Evolutionary conservation across 495 filamentous ascomycete species (phyloP).

Genomic region (Annulohypoxylon maeteangense): DNA sequence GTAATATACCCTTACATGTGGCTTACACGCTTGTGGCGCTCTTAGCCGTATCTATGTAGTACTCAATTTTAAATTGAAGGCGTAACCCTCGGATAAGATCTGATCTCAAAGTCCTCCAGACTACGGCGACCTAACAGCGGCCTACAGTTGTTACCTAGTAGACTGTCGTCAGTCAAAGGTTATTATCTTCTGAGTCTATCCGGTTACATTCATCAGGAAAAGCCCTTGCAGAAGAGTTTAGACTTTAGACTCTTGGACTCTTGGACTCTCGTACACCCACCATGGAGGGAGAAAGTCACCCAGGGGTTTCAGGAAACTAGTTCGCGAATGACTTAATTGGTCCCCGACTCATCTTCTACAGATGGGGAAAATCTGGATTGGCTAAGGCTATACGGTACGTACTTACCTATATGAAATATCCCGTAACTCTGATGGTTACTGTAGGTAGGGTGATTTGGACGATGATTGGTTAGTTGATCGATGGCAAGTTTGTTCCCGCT

Average conservation of each 20-base stretch:
- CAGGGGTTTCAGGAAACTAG: constrained; percentile 30
- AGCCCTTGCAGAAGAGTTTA: constrained; percentile 11
- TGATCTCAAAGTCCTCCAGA: constrained; percentile 5
- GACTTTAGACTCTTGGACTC: too few relatives aligned
- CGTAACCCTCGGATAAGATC: constrained; percentile 21
- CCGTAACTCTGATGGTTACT: constrained; percentile 15
- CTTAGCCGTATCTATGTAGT: neutral
- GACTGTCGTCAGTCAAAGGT: neutral
- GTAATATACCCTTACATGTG: constrained; percentile 29
- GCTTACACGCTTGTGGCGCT: constrained; percentile 38
- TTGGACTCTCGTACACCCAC: constrained; percentile 9
- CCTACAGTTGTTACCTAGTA: neutral
- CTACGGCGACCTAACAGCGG: neutral
- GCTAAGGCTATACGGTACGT: neutral
- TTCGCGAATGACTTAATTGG: constrained; percentile 28
- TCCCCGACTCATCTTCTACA: constrained; percentile 8
- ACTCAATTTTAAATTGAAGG: constrained; percentile 10
- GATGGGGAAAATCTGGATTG: constrained; percentile 17
- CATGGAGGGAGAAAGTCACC: constrained; percentile 34
- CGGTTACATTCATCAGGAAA: constrained; percentile 17
- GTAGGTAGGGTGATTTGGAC: constrained; percentile 10
- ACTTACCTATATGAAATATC: constrained; percentile 1
- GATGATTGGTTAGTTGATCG: constrained; percentile 24
- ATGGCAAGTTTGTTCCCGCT: constrained; percentile 21
- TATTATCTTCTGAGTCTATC: neutral